A percentile compares a stretch with the other conserved stretches of the same genome.
Evolutionary conservation across 495 filamentous ascomycete genomes (phyloP).

Genomic region (Haplographium delicatum): DNA sequence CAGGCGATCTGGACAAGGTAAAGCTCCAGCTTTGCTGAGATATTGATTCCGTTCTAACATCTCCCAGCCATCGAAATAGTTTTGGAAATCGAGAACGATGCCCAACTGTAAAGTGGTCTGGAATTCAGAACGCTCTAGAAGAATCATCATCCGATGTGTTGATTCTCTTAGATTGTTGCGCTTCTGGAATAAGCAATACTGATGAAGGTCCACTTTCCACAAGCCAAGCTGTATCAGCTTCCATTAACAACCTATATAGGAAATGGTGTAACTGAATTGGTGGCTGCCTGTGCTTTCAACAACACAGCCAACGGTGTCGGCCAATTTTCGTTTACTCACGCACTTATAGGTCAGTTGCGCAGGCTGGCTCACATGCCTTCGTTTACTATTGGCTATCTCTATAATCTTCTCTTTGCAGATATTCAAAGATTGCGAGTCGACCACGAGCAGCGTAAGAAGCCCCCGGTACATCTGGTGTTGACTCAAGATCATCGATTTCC

Average conservation of each 20-base stretch:
- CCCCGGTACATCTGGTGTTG: not conserved
- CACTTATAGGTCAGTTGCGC: not conserved
- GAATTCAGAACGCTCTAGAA: not conserved
- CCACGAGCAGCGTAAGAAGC: not conserved
- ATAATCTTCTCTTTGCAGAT: not conserved
- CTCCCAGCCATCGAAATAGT: not conserved
- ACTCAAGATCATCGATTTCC: not conserved
- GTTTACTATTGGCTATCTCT: not conserved
- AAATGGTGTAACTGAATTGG: not conserved
- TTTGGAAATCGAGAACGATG: not conserved
- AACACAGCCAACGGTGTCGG: not conserved
- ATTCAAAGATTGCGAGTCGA: not conserved
- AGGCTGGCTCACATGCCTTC: not conserved
- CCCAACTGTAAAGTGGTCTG: constrained; percentile 1
- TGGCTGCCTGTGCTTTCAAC: constrained; percentile 1
- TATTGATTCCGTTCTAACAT: too few relatives aligned
- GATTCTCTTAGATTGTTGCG: constrained; percentile 3
- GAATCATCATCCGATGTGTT: not conserved
- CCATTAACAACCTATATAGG: not conserved
- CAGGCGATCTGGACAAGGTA: not conserved
- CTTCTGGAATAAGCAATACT: not conserved
- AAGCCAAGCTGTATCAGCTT: not conserved
- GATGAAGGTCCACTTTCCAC: not conserved
- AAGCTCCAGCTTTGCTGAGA: not conserved
- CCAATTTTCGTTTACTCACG: not conserved